A percentile compares a stretch with the other conserved stretches of the same genome.
phyloP scores from a whole-genome alignment of 2,329 filamentous ascomycete genomes.

The Penicillium psychrosexuale region DNA sequence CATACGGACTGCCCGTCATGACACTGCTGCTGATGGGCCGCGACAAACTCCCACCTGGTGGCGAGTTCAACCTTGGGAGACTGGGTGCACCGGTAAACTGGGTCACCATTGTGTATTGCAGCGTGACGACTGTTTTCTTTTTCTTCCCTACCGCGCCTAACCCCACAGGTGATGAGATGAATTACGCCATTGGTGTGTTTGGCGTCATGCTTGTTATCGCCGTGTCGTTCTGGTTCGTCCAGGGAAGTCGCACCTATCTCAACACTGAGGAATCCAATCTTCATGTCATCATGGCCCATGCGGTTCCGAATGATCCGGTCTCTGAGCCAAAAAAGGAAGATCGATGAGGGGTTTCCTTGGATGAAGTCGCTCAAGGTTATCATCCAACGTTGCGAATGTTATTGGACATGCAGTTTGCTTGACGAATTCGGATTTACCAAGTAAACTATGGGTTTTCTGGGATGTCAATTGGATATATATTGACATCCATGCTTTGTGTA shows the following conservation, averaged over 20 bases:
- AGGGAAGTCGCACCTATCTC: slow-evolving; percentile 42
- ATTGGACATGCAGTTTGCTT: neutral
- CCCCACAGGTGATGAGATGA: slow-evolving; percentile 51
- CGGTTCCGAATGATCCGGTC: slow-evolving; percentile 3
- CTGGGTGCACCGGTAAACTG: slow-evolving; percentile 45
- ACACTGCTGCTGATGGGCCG: slow-evolving; percentile 51
- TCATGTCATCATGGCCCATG: slow-evolving; percentile 16
- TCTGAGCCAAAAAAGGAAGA: slow-evolving; percentile 6
- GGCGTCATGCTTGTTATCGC: slow-evolving; percentile 53
- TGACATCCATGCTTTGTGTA: neutral
- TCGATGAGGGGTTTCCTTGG: neutral
- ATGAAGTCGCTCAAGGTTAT: neutral
- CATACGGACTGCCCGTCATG: slow-evolving; percentile 50
- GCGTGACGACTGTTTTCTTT: slow-evolving; percentile 54
- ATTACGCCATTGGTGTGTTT: slow-evolving; percentile 56
- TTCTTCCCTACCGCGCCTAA: slow-evolving; percentile 51
- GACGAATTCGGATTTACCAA: neutral
- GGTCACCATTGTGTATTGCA: slow-evolving; percentile 51
- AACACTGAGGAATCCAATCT: slow-evolving; percentile 21
- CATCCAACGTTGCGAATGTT: neutral
- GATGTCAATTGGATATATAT: neutral
- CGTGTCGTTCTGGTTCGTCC: slow-evolving; percentile 50
- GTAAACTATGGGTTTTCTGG: neutral
- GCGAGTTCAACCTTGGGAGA: slow-evolving; percentile 45
- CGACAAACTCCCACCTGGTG: slow-evolving; percentile 48